Evolutionary conservation across 306 rosid genomes (phyloP), one percentile per base, ranked within the genome.

Genomic region (Lathyrus oleraceus): DNA sequence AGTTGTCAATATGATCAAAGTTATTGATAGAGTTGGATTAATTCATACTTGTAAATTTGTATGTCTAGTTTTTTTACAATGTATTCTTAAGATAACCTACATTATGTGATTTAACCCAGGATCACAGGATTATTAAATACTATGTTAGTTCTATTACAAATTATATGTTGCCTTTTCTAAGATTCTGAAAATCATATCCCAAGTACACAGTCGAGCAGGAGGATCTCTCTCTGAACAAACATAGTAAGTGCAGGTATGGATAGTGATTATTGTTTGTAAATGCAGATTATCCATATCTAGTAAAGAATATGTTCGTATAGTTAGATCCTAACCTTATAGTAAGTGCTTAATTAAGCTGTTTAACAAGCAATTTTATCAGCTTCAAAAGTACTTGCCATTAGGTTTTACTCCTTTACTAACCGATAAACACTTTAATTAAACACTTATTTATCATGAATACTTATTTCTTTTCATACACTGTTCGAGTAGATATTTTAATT

Each of bases 111-210:
- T 49, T 72, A 40, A 40, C 60, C 44, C 52, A 51, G 45, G 65
- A 35, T 61, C 56, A 25, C 27, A 16, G 17, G 58, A 75, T 61
- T 59, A 20, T 48, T 15, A 11, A 69, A 64, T 60, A 52, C 17
- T 15, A 47, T 53, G 69, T 51, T 5, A 62, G 32, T 61, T 43
- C 36, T 25, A 56, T 56, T 23, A 16, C 64, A 43, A 25, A 30
- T 40, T 13, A 23, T 56, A 14, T 48, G 14, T 79, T 53, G 42
- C 28, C n/a, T 61, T 53, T 48, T 15, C 2, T 45, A 71, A 51
- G 28, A 57, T 67, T 60, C 43, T 23, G 76, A 74, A 62, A 43
- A 56, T 57, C 28, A 15, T 70, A 53, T 30, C 58, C 53, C 32
- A 19, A 67, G 35, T 48, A 39, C 48, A 35, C 21, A 16, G 71